Conservation (phyloP, 2,329 filamentous ascomycete genomes). For the Aspergillus sp. region DNA sequence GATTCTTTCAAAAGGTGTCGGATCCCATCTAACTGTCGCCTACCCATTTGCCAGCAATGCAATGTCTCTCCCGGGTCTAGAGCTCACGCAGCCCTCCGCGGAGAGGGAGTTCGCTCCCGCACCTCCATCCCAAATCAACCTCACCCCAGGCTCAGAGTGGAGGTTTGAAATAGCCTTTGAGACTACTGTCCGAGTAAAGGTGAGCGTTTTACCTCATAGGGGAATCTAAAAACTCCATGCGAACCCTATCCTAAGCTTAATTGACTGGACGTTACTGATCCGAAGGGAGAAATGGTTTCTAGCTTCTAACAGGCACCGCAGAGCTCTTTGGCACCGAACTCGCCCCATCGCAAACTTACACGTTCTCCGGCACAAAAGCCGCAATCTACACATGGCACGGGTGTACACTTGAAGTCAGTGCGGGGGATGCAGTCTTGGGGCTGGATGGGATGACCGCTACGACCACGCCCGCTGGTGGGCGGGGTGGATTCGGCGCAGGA, state of each 20-base stretch:
- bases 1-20: background rate
- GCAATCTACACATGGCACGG: slow-evolving; percentile 93
- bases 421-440: slow-evolving; percentile 51
- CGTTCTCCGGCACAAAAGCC: slow-evolving; percentile 76
- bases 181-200: slow-evolving; percentile 54
- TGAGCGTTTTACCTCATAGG: slow-evolving; percentile 25
- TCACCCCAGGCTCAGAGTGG: slow-evolving; percentile 72
- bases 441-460: slow-evolving; percentile 31
- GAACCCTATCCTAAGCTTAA: background rate
- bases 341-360: slow-evolving; percentile 75
- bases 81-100: slow-evolving; percentile 64
- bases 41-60: slow-evolving; percentile 19
- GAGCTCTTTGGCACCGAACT: slow-evolving; percentile 96
- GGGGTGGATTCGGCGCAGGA: slow-evolving; percentile 48
- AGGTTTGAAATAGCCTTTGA: slow-evolving; percentile 69
- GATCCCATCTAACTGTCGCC: background rate
- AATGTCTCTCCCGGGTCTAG: slow-evolving; percentile 75
- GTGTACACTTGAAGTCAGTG: slow-evolving; percentile 77
- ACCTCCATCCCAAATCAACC: slow-evolving; percentile 48
- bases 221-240: background rate
- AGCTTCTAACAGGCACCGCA: slow-evolving; percentile 77
- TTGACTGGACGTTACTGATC: slow-evolving; percentile 5
- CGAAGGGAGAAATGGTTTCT: slow-evolving; percentile 8
- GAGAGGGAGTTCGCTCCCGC: slow-evolving; percentile 38
- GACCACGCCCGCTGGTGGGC: slow-evolving; percentile 15